Conservation (phyloP, 2,329 filamentous ascomycete species). For the Alternaria gaisen region DNA sequence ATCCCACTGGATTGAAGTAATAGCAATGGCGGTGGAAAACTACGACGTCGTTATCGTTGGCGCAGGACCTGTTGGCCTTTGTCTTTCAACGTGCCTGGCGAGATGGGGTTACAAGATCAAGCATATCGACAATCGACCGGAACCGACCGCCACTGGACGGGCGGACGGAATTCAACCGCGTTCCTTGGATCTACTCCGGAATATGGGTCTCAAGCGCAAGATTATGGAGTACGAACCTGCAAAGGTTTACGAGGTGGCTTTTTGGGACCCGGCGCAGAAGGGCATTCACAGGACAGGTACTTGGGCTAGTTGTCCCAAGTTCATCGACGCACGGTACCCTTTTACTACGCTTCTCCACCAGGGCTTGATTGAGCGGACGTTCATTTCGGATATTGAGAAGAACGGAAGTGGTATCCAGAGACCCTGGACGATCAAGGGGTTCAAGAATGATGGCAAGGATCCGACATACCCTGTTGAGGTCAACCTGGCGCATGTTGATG, state of each 20-base stretch:
- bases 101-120: constrained; percentile 96
- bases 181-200: constrained; percentile 84
- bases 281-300: constrained; percentile 68
- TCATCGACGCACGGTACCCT: constrained; percentile 72
- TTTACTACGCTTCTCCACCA: constrained; percentile 71
- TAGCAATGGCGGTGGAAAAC: constrained; percentile 50
- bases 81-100: constrained; percentile 86
- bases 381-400: constrained; percentile 69
- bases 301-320: constrained; percentile 89
- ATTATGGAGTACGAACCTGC: constrained; percentile 90
- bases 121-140: constrained; percentile 89
- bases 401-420: constrained; percentile 64
- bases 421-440: constrained; percentile 69
- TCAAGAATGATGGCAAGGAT: constrained; percentile 67
- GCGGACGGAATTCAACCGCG: constrained; percentile 93
- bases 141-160: constrained; percentile 84
- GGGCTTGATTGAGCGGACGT: constrained; percentile 69
- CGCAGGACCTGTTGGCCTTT: constrained; percentile 86
- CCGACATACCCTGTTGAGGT: constrained; percentile 83
- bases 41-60: constrained; percentile 84
- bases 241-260: constrained; percentile 78
- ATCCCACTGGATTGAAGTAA: neutral
- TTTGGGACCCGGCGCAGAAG: constrained; percentile 67
- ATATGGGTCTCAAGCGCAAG: constrained; percentile 86
- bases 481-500: constrained; percentile 78